Percentiles rank a stretch among this genome's conserved stretches.
phyloP scores from a whole-genome alignment of 768 basidiomycete species.

The Suillus decipiens region DNA sequence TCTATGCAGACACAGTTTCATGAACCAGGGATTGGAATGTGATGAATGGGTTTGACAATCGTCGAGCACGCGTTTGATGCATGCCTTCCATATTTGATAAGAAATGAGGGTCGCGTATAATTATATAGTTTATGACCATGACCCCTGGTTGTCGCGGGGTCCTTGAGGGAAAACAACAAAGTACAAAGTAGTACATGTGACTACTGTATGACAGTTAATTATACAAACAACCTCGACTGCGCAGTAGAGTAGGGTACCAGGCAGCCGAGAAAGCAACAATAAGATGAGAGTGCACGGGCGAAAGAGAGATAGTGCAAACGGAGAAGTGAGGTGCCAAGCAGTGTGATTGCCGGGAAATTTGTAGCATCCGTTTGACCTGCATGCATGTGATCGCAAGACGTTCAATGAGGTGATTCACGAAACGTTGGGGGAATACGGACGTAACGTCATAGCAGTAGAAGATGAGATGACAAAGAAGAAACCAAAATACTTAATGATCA shows the following conservation, averaged over 20 bases:
- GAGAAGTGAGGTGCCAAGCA: not conserved
- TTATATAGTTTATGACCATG: not conserved
- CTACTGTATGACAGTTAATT: not conserved
- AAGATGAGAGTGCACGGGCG: not conserved
- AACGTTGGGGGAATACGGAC: not conserved
- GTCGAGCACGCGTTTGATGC: conserved; percentile 4
- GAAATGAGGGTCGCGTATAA: not conserved
- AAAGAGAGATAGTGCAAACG: not conserved
- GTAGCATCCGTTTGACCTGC: not conserved
- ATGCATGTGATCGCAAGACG: not conserved
- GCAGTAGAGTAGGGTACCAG: not conserved
- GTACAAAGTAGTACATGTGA: not conserved
- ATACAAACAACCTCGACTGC: not conserved
- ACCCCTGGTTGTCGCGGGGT: not conserved
- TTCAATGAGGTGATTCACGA: not conserved
- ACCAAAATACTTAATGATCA: not conserved
- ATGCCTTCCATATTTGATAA: not conserved
- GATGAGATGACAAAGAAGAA: not conserved
- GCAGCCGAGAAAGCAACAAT: not conserved
- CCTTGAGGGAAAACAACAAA: not conserved
- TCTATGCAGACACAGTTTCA: not conserved
- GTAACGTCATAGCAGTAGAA: not conserved
- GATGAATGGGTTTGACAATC: not conserved
- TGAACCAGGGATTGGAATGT: not conserved
- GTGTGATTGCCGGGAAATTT: not conserved